A percentile compares a stretch with the other conserved stretches of the same genome.
phyloP scores from a whole-genome alignment of 2,329 filamentous ascomycete species.

The Cordyceps sp. region DNA sequence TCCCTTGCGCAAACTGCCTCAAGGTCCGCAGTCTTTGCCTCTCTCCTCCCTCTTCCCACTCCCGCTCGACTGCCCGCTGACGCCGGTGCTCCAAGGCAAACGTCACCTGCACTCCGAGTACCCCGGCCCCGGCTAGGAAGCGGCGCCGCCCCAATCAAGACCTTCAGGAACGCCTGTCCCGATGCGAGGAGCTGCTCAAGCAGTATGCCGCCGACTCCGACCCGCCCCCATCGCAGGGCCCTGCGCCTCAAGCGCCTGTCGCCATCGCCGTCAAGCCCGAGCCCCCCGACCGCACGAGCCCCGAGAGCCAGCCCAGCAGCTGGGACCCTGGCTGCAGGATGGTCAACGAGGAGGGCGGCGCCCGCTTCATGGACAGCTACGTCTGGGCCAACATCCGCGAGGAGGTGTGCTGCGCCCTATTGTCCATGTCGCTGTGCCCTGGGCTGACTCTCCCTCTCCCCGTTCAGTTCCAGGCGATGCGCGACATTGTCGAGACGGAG shows the following conservation, averaged over 20 bases:
- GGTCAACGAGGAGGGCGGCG: slow-evolving; percentile 34
- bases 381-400: slow-evolving; percentile 37
- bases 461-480: slow-evolving; percentile 37
- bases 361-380: slow-evolving; percentile 40
- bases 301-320: slow-evolving; percentile 11
- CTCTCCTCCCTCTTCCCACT: not conserved
- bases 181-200: slow-evolving; percentile 41
- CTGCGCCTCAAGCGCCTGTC: too few species aligned
- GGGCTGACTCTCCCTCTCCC: not conserved
- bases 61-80: not conserved
- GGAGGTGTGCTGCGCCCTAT: slow-evolving; percentile 22
- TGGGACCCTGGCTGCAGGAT: slow-evolving; percentile 35
- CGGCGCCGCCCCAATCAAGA: slow-evolving; percentile 43
- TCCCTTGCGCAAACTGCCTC: slow-evolving; percentile 41
- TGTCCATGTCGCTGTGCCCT: not conserved
- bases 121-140: slow-evolving; percentile 41
- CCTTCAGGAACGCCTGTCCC: slow-evolving; percentile 40
- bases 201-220: slow-evolving; percentile 30
- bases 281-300: slow-evolving; percentile 9
- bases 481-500: slow-evolving; percentile 35
- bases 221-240: slow-evolving; percentile 9
- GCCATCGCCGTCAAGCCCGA: slow-evolving; percentile 9
- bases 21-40: slow-evolving; percentile 26
- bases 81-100: slow-evolving; percentile 27
- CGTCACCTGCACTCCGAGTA: slow-evolving; percentile 41